phyloP scores from a whole-genome alignment of 148 eudicot genomes.

The Fagopyrum tataricum region DNA sequence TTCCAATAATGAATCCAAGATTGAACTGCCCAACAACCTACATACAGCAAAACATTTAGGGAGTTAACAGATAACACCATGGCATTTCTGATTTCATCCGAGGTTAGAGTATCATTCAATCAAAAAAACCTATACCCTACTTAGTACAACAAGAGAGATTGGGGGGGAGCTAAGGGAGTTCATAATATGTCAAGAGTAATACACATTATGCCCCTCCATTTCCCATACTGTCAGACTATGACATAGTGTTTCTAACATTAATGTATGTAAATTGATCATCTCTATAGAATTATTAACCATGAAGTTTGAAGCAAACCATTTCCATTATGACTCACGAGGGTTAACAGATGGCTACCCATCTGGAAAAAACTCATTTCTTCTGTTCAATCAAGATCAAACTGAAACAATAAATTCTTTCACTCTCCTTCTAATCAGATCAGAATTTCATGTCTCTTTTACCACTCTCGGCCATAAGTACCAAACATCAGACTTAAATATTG shows the following conservation, averaged over 20 bases:
- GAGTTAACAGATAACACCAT: background rate
- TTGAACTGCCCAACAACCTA: constrained; percentile 96
- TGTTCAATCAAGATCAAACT: background rate
- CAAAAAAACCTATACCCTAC: background rate
- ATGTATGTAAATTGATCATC: background rate
- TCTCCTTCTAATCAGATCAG: background rate
- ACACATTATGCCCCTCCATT: background rate
- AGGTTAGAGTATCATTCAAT: background rate
- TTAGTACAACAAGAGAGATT: background rate
- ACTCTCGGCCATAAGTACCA: background rate
- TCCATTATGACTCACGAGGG: too few relatives aligned
- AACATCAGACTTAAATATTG: background rate
- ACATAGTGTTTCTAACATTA: background rate
- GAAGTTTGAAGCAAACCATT: background rate
- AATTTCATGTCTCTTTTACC: background rate
- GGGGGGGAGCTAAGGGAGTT: background rate
- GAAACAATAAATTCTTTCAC: background rate
- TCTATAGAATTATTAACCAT: background rate
- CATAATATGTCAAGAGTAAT: background rate
- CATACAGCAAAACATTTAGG: background rate
- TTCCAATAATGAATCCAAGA: constrained; percentile 90
- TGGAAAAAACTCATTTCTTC: background rate
- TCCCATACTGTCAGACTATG: background rate
- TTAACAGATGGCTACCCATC: background rate
- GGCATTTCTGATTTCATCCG: background rate